Base-by-base conservation (phyloP, 108 stramenopile genomes). In the Licmophora abbreviata region DNA sequence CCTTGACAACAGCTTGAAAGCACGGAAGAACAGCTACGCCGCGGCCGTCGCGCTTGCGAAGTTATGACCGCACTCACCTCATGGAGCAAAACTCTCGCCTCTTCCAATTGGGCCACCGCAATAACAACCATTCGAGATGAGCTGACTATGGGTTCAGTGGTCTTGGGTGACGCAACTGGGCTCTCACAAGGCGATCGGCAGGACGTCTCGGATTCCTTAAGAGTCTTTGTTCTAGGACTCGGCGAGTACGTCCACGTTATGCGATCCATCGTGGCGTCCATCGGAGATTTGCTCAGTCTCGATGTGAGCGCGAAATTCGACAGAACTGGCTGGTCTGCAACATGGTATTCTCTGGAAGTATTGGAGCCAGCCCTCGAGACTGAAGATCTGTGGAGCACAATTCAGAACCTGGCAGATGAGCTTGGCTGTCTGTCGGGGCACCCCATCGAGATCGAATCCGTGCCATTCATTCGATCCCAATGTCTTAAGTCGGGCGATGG, bases 271-370 rank as follows among this genome's bases (percentile, higher is more conserved):
- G 59, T 66, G 20, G 80, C 79, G 3, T 50, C 80, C 3, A 63
- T 86, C 40, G 75, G 72, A 9, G 84, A 86, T 50, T 8, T 86
- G 27, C 40, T 82, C 43, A 48, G 76, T 42, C 53, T 86, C 27
- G 67, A 72, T 15, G 46, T 47, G 14, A 58, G 52, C 22, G 41
- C 69, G 5, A n/a, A 48, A 26, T 44, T 77, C 20, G 62, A 63
- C 10, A 40, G 40, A n/a, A 71, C 68, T 27, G 68, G 66, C 12
- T 61, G 48, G 44, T 24, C 57, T 15, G 58, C 70, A n/a, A 53
- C 67, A 3, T 71, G 69, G 64, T 58, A 57, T 12, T 71, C 66
- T 9, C 18, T 71, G 10, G 26, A 35, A 11, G 35, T 79, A 7
- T 44, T 76, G 29, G 43, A 58, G 12, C 34, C 52, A 18, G 58